Base-by-base conservation (phyloP, 768 basidiomycete genomes). In the Dictyophora rubrovolvata region DNA sequence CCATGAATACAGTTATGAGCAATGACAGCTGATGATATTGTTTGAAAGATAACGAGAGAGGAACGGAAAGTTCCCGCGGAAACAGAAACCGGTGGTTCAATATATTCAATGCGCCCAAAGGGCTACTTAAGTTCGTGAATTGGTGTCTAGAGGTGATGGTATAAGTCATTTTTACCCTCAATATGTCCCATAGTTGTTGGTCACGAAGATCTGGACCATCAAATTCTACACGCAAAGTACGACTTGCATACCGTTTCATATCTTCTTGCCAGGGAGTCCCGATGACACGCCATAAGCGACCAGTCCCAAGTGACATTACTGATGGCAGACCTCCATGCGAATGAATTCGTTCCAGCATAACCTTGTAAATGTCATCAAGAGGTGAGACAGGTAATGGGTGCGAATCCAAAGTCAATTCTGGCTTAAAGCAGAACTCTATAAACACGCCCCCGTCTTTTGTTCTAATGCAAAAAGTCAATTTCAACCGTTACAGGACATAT, bases 231-330 rank as follows among this genome's bases (percentile, higher is more conserved):
- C 81, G 81, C 54, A 97, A 66, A 9, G 86, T 76, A 2, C 77
- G 73, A 18, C 87, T 86, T 0, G 92, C 85, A 68, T 83, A 95
- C 55, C 89, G 77, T 60, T 84, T 77, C 82, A 97, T 83, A 63
- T 98, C 95, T 89, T 94, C 92, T 65, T 75, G 73, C 88, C 89
- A 94, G 0, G 92, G 91, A 5, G 72, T 74, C 1, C 91, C 90
- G 69, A 78, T 81, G 36, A 91, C 89, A 18, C 86, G 67, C 87
- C 88, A 90, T 12, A 84, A 70, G 58, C 73, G 74, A 2, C 82
- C 82, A 10, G 48, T 28, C 46, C 68, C 68, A 8, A 82, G 35
- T 2, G 85, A 84, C 17, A 71, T 63, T 84, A 86, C 92, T 3
- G 83, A 82, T 10, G 81, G 82, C 47, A 85, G 68, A 4, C 81